These are phyloP conservation scores for Brassica hybrid DNA, from an alignment of 441 rosid species.

Conservation along the genomic window DNA sequence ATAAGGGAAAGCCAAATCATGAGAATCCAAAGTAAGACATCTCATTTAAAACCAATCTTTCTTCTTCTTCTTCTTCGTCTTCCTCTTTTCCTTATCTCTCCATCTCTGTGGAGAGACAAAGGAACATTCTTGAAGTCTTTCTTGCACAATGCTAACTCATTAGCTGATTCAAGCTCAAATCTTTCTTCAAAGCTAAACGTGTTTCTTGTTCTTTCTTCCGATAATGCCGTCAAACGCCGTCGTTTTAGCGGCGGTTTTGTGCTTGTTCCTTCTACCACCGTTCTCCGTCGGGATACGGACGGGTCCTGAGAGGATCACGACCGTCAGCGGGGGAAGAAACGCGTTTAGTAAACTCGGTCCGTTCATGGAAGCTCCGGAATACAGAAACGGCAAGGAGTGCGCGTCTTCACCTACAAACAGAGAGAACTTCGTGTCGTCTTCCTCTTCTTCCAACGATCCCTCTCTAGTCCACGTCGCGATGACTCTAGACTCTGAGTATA, in stretches of 20 bases:
- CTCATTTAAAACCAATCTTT: constrained; percentile 40
- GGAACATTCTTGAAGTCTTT: constrained; percentile 30
- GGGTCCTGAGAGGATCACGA: constrained; percentile 38
- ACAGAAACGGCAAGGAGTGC: constrained; percentile 84
- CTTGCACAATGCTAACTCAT: constrained; percentile 37
- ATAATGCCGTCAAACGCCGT: constrained; percentile 42
- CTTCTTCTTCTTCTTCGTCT: constrained; percentile 27
- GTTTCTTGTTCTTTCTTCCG: constrained; percentile 6
- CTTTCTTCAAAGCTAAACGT: constrained; percentile 11
- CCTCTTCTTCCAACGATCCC: constrained; percentile 48
- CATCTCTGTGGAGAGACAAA: constrained; percentile 35
- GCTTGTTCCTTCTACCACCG: constrained; percentile 35
- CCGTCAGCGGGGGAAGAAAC: constrained; percentile 33
- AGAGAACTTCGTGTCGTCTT: constrained; percentile 30
- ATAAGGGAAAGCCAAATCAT: constrained; percentile 30
- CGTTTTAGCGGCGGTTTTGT: constrained; percentile 33
- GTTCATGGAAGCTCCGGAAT: constrained; percentile 85
- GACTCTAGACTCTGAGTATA: constrained; percentile 89
- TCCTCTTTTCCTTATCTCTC: constrained; percentile 39
- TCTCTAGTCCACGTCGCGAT: constrained; percentile 82
- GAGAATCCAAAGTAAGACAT: constrained; percentile 36
- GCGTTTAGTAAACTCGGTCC: constrained; percentile 36
- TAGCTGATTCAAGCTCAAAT: constrained; percentile 20
- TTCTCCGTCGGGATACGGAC: constrained; percentile 64
- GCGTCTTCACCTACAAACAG: constrained; percentile 36